These are phyloP conservation scores for Mucor plumbeus DNA, from an alignment of 371 early-diverging fungal species.

Conservation along the genomic window DNA sequence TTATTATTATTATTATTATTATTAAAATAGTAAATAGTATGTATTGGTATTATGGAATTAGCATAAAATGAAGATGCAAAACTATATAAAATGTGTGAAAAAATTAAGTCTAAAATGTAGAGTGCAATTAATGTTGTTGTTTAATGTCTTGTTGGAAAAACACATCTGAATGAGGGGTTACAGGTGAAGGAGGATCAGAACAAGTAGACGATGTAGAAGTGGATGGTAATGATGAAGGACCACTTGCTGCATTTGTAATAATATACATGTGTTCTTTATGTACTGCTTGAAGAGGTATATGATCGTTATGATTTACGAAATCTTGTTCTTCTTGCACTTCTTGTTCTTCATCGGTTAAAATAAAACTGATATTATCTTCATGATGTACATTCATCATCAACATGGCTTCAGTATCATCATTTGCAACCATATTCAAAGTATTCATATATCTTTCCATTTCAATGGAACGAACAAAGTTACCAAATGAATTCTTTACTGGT, in stretches of 20 bases:
- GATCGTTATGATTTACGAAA: conserved; percentile 9
- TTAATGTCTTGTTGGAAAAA: conserved; percentile 7
- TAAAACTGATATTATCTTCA: neutral
- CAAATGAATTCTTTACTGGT: conserved; percentile 15
- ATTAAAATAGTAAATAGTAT: too few species aligned
- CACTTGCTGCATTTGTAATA: neutral
- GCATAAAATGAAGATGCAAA: neutral
- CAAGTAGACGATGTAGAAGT: conserved; percentile 32
- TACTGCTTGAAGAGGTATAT: conserved; percentile 26
- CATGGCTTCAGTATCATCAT: conserved; percentile 11
- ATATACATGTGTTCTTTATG: neutral
- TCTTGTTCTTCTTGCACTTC: neutral
- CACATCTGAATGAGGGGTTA: conserved; percentile 31
- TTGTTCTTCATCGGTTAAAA: neutral
- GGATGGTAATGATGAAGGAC: conserved; percentile 13
- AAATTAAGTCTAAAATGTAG: neutral
- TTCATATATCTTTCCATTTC: conserved; percentile 25
- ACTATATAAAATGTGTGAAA: neutral
- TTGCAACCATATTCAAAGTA: neutral
- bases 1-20: too few species aligned
- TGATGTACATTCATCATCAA: neutral
- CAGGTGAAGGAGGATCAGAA: conserved; percentile 43
- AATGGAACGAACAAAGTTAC: conserved; percentile 24
- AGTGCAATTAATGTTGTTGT: conserved; percentile 7
- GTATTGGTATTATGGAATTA: neutral